Conservation (phyloP, 192 early-diverging fungal species). For the Neocallimastix lanati region DNA sequence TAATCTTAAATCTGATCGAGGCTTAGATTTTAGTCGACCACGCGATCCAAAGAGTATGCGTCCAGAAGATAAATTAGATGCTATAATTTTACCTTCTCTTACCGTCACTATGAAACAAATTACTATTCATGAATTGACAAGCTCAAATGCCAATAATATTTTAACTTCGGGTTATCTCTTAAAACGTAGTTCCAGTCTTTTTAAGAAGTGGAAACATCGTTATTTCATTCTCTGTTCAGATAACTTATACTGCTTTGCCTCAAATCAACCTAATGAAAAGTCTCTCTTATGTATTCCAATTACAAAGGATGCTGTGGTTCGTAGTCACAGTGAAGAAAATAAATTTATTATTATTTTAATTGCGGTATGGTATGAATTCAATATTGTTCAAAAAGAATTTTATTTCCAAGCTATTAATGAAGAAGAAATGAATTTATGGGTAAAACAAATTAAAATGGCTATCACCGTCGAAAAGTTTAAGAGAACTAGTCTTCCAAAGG, state of each 20-base stretch:
- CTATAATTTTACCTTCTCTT: not conserved
- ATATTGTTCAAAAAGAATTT: not conserved
- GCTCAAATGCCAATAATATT: not conserved
- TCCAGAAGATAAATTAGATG: not conserved
- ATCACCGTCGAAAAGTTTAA: not conserved
- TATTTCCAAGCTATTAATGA: not conserved
- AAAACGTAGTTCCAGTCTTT: not conserved
- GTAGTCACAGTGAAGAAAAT: not conserved
- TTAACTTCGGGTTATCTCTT: not conserved
- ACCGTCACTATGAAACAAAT: not conserved
- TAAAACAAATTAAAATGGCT: not conserved
- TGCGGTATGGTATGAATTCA: not conserved
- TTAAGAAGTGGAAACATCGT: not conserved
- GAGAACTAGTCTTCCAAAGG: not conserved
- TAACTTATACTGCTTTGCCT: not conserved
- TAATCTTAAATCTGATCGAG: not conserved
- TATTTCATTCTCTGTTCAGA: not conserved
- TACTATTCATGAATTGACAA: not conserved
- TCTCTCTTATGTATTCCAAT: not conserved
- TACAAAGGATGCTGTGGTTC: not conserved
- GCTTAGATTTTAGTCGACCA: not conserved
- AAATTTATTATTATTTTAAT: not conserved
- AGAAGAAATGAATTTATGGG: not conserved
- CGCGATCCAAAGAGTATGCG: not conserved
- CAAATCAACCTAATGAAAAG: not conserved